Evolutionary conservation across 495 filamentous ascomycete genomes (phyloP).

Genomic region (Annulohypoxylon stygium): DNA sequence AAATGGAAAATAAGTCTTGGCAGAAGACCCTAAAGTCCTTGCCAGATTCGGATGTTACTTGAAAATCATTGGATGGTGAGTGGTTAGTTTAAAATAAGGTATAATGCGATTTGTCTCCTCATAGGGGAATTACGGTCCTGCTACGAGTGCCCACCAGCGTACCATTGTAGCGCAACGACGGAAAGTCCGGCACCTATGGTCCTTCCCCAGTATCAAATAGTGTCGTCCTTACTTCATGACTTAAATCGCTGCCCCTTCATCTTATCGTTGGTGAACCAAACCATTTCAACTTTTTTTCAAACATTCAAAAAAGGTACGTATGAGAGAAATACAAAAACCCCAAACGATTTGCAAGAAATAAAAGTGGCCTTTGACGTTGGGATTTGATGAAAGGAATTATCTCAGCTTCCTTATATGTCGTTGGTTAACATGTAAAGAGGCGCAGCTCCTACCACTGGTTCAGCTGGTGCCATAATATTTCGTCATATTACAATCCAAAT

Average conservation of each 20-base stretch:
- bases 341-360: neutral
- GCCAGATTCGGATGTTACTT: slow-evolving; percentile 33
- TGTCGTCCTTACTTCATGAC: neutral
- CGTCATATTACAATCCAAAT: slow-evolving; percentile 27
- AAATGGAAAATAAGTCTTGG: slow-evolving; percentile 20
- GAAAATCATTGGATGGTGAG: slow-evolving; percentile 27
- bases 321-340: neutral
- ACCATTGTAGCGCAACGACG: neutral
- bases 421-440: slow-evolving; percentile 28
- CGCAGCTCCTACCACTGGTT: slow-evolving; percentile 18
- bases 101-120: slow-evolving; percentile 15
- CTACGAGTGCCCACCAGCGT: neutral
- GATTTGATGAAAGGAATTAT: slow-evolving; percentile 1
- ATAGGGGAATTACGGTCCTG: slow-evolving; percentile 4
- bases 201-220: neutral
- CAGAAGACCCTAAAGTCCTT: slow-evolving; percentile 10
- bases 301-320: neutral
- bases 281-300: neutral
- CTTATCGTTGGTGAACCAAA: neutral
- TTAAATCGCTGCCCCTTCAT: neutral
- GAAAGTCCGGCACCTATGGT: slow-evolving; percentile 2
- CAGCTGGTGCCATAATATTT: slow-evolving; percentile 32
- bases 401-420: neutral
- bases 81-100: slow-evolving; percentile 8
- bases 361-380: neutral